phyloP scores from a whole-genome alignment of 306 rosid species.

The Quercus suber region DNA sequence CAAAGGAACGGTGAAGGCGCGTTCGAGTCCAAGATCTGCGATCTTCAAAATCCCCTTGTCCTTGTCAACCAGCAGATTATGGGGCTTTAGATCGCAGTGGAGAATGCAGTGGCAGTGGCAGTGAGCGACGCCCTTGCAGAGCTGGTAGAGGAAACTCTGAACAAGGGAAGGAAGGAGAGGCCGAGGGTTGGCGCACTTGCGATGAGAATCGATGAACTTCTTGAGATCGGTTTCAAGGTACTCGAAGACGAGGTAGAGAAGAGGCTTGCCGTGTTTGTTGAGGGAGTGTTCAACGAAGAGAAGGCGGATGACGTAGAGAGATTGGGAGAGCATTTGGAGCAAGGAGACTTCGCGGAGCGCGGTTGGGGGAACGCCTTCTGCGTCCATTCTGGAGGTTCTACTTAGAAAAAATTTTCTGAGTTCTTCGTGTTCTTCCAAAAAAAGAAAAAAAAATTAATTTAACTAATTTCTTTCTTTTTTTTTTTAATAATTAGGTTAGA shows the following conservation, averaged over 20 bases:
- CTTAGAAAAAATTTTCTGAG: too few species aligned
- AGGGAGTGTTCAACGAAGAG: slow-evolving; percentile 77
- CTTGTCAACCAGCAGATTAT: slow-evolving; percentile 81
- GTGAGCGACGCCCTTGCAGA: slow-evolving; percentile 90
- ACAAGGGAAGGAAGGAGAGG: slow-evolving; percentile 46
- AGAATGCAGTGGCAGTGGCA: slow-evolving; percentile 92
- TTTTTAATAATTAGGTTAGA: too few species aligned
- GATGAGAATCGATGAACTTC: slow-evolving; percentile 82
- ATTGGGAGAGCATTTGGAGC: slow-evolving; percentile 88
- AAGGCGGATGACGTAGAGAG: slow-evolving; percentile 82
- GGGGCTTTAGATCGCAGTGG: slow-evolving; percentile 90
- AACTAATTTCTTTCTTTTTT: too few species aligned
- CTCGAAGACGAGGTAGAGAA: slow-evolving; percentile 88
- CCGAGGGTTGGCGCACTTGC: slow-evolving; percentile 61
- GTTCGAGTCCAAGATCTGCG: slow-evolving; percentile 85
- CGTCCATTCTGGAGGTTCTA: slow-evolving; percentile 62
- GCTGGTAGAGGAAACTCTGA: slow-evolving; percentile 84
- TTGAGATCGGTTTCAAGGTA: slow-evolving; percentile 91
- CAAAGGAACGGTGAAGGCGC: slow-evolving; percentile 91
- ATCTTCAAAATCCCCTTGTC: slow-evolving; percentile 75
- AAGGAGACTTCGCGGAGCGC: slow-evolving; percentile 92
- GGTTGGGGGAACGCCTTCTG: slow-evolving; percentile 93
- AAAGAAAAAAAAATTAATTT: too few species aligned
- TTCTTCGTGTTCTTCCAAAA: too few species aligned
- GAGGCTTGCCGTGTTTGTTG: slow-evolving; percentile 55